A percentile compares a stretch with the other conserved stretches of the same genome.
phyloP scores from a whole-genome alignment of 768 basidiomycete genomes.

The Harrya chromipes region DNA sequence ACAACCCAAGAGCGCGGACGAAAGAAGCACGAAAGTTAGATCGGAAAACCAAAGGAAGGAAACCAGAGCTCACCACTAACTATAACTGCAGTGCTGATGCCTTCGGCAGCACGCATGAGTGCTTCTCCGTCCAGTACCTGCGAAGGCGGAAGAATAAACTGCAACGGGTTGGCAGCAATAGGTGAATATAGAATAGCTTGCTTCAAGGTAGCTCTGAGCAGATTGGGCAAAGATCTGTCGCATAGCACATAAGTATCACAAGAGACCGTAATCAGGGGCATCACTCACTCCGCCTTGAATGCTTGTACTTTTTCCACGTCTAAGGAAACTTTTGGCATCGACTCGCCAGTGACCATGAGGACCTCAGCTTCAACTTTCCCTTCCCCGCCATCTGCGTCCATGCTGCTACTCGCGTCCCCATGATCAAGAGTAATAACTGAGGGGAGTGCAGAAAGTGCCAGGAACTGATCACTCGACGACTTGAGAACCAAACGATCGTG shows the following conservation, averaged over 20 bases:
- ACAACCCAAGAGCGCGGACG: background rate
- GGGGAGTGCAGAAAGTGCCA: conserved; percentile 60
- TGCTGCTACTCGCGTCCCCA: conserved; percentile 10
- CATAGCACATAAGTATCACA: conserved; percentile 22
- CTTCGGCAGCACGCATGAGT: conserved; percentile 76
- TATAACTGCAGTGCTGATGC: conserved; percentile 67
- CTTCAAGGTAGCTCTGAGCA: conserved; percentile 78
- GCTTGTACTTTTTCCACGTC: conserved; percentile 57
- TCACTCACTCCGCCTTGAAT: conserved; percentile 62
- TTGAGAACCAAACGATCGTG: conserved; percentile 72
- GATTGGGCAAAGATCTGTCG: conserved; percentile 57
- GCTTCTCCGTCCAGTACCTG: conserved; percentile 70
- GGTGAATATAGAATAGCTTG: conserved; percentile 81
- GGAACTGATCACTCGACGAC: conserved; percentile 61
- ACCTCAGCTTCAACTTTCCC: conserved; percentile 16
- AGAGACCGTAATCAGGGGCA: background rate
- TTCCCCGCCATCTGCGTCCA: conserved; percentile 8
- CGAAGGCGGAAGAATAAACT: conserved; percentile 72
- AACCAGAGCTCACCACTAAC: conserved; percentile 54
- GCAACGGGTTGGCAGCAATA: conserved; percentile 71
- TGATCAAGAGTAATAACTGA: conserved; percentile 20
- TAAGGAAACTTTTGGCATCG: conserved; percentile 64
- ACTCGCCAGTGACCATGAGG: conserved; percentile 54
- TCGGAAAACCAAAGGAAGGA: background rate
- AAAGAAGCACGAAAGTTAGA: background rate